phyloP scores from a whole-genome alignment of 345 rosid species.

The Hibiscus trionum region DNA sequence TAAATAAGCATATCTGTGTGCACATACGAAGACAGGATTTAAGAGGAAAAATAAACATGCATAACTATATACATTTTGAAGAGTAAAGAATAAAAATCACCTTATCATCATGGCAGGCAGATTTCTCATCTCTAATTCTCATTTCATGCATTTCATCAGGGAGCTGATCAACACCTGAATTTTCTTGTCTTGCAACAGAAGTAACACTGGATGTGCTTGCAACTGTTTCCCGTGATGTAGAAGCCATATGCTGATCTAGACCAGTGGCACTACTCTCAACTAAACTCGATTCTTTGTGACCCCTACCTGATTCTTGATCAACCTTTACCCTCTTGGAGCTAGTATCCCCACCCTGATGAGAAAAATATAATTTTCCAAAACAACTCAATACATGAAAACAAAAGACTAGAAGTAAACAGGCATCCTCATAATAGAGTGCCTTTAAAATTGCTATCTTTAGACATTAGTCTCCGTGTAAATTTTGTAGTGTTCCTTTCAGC shows the following conservation, averaged over 20 bases:
- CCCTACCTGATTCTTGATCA: slow-evolving; percentile 42
- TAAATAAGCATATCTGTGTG: background rate
- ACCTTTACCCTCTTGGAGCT: slow-evolving; percentile 67
- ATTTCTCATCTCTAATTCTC: slow-evolving; percentile 54
- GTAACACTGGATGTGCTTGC: slow-evolving; percentile 44
- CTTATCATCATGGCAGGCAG: slow-evolving; percentile 46
- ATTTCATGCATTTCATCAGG: slow-evolving; percentile 54
- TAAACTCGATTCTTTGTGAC: slow-evolving; percentile 27
- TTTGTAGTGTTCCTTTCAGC: background rate
- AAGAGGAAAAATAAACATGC: background rate
- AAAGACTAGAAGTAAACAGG: background rate
- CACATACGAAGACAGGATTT: background rate
- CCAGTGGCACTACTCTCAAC: slow-evolving; percentile 39
- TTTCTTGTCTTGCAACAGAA: slow-evolving; percentile 28
- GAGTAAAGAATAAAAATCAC: slow-evolving; percentile 14
- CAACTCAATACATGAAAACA: background rate
- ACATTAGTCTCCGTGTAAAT: background rate
- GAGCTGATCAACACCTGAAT: slow-evolving; percentile 43
- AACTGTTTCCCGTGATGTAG: slow-evolving; percentile 40
- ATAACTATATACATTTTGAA: background rate
- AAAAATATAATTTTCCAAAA: background rate
- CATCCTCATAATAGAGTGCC: background rate
- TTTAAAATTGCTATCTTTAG: background rate
- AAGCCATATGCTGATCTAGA: slow-evolving; percentile 50
- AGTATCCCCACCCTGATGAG: slow-evolving; percentile 60